A percentile compares a stretch with the other conserved stretches of the same genome.
These are phyloP conservation scores for Euphorbia celastroides DNA, from an alignment of 441 rosid genomes.

Conservation along the genomic window DNA sequence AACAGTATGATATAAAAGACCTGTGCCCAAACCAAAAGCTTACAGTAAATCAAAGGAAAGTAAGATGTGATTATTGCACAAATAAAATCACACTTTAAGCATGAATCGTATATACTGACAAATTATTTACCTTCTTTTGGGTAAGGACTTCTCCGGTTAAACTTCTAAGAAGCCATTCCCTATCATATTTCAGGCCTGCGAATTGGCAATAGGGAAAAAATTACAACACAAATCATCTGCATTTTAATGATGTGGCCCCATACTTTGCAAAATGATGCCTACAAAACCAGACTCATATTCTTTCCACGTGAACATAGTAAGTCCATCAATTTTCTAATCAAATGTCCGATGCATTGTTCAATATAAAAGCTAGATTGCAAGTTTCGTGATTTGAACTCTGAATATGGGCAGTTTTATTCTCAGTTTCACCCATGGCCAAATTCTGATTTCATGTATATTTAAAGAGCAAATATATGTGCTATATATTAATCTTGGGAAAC, in stretches of 20 bases:
- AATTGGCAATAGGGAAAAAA: conserved; percentile 18
- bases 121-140: conserved; percentile 63
- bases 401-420: background rate
- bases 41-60: background rate
- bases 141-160: conserved; percentile 74
- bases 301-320: background rate
- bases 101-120: too few species aligned
- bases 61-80: background rate
- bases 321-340: background rate
- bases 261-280: background rate
- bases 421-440: background rate
- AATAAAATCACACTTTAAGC: too few species aligned
- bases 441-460: background rate
- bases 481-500: background rate
- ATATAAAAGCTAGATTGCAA: background rate
- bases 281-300: background rate
- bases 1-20: background rate
- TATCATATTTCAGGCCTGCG: conserved; percentile 75
- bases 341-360: background rate
- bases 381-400: background rate
- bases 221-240: background rate
- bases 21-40: background rate
- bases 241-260: background rate
- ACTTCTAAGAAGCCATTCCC: conserved; percentile 86
- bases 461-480: background rate